Evolutionary conservation across 352 stramenopile genomes (phyloP), one percentile per base, ranked within the genome.

Genomic region (Hyaloperonospora arabidopsidis): DNA sequence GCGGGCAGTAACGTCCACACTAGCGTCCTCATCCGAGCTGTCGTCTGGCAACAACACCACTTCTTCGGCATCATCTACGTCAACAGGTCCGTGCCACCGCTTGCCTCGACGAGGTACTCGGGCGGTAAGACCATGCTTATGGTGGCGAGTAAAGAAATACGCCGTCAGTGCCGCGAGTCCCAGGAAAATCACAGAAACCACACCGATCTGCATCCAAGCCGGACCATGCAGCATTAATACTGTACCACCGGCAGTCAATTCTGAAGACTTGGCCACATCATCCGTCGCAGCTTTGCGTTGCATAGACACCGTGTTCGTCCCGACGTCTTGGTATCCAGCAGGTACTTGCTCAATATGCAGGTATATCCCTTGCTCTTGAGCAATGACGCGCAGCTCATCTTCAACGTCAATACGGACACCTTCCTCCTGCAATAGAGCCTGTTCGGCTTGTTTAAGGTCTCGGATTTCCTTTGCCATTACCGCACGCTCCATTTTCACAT

Each of bases 1-100:
- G 7, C 25, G 3, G 25, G 25, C 25, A 29, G 25, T n/a, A 45
- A 21, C 3, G 44, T 49, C 17, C 23, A 18, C 45, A 5, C 41
- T 7, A 22, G 41, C 57, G 43, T 64, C 56, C n/a, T 64, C 57
- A 36, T 68, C 47, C 29, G 57, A 63, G 45, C 53, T 61, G 13
- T 54, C 52, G n/a, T 64, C 58, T 25, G 61, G 50, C 19, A 74
- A 15, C 22, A 83, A 45, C 36, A 80, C 68, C 17, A 84, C 73
- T 45, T 77, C 70, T 54, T 84, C 73, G 0, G 54, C 45, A 19
- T 77, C 67, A 29, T 49, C 44, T 18, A 59, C 17, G 13, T 57
- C 35, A 0, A 23, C 45, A 14, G 52, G 50, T 47, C 54, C 61
- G 17, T 71, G 59, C 70, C 70, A 78, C 6, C 65, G 59, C 45